A percentile compares a stretch with the other conserved stretches of the same genome.
Conservation (phyloP, 768 basidiomycete genomes). For the Galerina sulciceps region DNA sequence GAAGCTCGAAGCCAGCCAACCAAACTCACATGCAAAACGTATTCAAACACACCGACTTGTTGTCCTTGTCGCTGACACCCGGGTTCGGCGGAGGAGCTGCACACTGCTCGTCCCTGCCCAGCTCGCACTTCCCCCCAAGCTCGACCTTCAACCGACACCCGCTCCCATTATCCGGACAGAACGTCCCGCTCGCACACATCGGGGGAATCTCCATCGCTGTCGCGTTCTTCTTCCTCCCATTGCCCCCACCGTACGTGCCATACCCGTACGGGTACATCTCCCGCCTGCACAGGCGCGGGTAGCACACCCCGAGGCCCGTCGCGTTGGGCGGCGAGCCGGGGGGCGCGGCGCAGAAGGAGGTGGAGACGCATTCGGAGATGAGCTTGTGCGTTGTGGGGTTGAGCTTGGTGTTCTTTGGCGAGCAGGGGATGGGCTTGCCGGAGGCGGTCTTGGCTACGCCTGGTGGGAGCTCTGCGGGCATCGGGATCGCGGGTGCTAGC, state of each 20-base stretch:
- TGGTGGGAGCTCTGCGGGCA: slow-evolving; percentile 6
- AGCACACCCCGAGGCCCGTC: slow-evolving; percentile 47
- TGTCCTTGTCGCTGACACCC: slow-evolving; percentile 47
- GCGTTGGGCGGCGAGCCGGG: slow-evolving; percentile 24
- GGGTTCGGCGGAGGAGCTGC: slow-evolving; percentile 39
- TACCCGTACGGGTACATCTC: slow-evolving; percentile 67
- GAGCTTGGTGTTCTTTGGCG: slow-evolving; percentile 51
- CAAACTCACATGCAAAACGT: slow-evolving; percentile 59
- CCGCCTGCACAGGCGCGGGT: slow-evolving; percentile 55
- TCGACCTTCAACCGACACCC: slow-evolving; percentile 48
- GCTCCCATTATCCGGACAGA: slow-evolving; percentile 72
- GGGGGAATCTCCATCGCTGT: slow-evolving; percentile 47
- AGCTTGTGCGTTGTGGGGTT: slow-evolving; percentile 60
- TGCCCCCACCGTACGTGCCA: slow-evolving; percentile 24
- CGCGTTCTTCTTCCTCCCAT: slow-evolving; percentile 11
- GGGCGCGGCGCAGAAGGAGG: slow-evolving; percentile 54
- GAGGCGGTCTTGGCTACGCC: slow-evolving; percentile 26
- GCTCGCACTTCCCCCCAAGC: slow-evolving; percentile 55
- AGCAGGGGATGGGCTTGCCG: slow-evolving; percentile 38
- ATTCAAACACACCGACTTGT: slow-evolving; percentile 63
- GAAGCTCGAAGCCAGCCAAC: neutral
- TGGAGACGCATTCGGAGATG: slow-evolving; percentile 63
- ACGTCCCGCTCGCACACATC: slow-evolving; percentile 53
- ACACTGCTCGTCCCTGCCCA: slow-evolving; percentile 67
- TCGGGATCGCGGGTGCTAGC: neutral